phyloP scores from a whole-genome alignment of 2,329 filamentous ascomycete genomes.

The Chrysoporthe deuterocubensis region DNA sequence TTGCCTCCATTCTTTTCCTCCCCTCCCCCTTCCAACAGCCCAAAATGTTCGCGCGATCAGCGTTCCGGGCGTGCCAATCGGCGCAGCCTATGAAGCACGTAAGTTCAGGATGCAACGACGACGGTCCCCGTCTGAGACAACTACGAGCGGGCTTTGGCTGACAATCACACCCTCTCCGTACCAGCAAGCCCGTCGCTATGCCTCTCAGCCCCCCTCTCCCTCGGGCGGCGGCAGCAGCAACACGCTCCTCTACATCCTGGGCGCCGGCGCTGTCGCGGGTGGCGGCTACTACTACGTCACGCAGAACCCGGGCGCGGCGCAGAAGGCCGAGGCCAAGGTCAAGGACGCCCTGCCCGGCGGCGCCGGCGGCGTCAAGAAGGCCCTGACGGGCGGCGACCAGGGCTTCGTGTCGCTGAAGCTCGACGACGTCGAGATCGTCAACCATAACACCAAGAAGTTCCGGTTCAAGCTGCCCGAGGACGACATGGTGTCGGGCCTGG shows the following conservation, averaged over 20 bases:
- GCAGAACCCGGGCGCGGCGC: slow-evolving; percentile 52
- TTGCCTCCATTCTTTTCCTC: background rate
- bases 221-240: slow-evolving; percentile 60
- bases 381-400: slow-evolving; percentile 84
- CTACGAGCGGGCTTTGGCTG: slow-evolving; percentile 13
- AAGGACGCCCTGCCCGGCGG: slow-evolving; percentile 40
- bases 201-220: slow-evolving; percentile 61
- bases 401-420: slow-evolving; percentile 85
- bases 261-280: slow-evolving; percentile 62
- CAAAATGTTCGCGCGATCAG: slow-evolving; percentile 70
- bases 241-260: slow-evolving; percentile 63
- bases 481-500: slow-evolving; percentile 82
- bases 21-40: slow-evolving; percentile 11
- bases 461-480: slow-evolving; percentile 85
- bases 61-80: slow-evolving; percentile 66
- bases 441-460: slow-evolving; percentile 93
- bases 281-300: slow-evolving; percentile 61
- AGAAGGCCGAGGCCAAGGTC: slow-evolving; percentile 61
- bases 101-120: slow-evolving; percentile 37
- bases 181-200: slow-evolving; percentile 65
- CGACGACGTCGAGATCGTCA: slow-evolving; percentile 76
- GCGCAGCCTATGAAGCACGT: slow-evolving; percentile 70
- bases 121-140: background rate
- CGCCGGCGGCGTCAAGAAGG: slow-evolving; percentile 47
- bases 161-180: slow-evolving; percentile 39